These are phyloP conservation scores for Dictyostelium capitatum DNA, from an alignment of 78 protist genomes.

Conservation along the genomic window DNA sequence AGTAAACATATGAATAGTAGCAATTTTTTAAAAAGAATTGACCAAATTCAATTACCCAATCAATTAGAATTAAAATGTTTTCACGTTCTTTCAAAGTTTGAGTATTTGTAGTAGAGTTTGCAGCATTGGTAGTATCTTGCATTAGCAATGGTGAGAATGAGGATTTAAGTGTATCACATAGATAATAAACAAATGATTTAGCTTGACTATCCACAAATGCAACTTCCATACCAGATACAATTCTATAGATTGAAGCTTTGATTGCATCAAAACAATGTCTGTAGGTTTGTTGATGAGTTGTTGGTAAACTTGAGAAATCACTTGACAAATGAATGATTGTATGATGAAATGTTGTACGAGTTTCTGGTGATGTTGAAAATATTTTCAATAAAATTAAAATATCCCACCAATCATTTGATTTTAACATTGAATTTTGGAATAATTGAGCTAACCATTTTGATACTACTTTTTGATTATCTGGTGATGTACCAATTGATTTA, in stretches of 20 bases:
- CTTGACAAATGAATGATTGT: neutral
- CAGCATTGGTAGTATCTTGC: neutral
- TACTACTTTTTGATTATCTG: neutral
- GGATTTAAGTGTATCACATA: conserved; percentile 45
- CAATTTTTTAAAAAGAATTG: conserved; percentile 39
- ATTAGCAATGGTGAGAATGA: conserved; percentile 11
- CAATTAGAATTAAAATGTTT: conserved; percentile 46
- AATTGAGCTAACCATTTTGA: conserved; percentile 47
- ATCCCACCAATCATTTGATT: conserved; percentile 75
- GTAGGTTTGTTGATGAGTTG: neutral
- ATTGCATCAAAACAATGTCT: conserved; percentile 35
- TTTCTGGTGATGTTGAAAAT: neutral
- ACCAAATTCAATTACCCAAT: conserved; percentile 71
- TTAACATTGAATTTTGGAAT: conserved; percentile 50
- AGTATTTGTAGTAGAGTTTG: neutral
- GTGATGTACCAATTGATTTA: neutral
- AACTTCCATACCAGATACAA: conserved; percentile 54
- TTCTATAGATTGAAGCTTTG: conserved; percentile 51
- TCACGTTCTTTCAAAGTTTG: conserved; percentile 33
- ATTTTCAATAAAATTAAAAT: conserved; percentile 30
- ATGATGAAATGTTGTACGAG: conserved; percentile 35
- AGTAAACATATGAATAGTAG: neutral
- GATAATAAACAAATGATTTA: conserved; percentile 44
- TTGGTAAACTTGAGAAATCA: neutral
- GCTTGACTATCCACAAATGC: conserved; percentile 67